A percentile compares a stretch with the other conserved stretches of the same genome.
phyloP scores from a whole-genome alignment of 768 basidiomycete genomes.

The Plicaturopsis crispa region DNA sequence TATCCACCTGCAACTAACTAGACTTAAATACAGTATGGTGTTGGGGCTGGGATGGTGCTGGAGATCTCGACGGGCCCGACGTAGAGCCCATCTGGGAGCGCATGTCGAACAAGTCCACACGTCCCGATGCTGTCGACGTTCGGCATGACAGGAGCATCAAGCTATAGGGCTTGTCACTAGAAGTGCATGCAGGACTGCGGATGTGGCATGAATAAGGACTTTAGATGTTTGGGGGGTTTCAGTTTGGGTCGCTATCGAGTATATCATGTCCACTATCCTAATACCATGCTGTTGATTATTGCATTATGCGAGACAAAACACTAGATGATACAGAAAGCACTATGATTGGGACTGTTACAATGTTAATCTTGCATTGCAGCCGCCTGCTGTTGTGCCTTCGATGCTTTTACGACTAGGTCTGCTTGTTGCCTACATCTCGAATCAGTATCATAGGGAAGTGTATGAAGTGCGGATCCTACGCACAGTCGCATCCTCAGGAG shows the following conservation, averaged over 20 bases:
- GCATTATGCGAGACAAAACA: too few species aligned
- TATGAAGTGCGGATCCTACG: conserved; percentile 21
- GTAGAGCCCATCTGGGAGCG: conserved; percentile 97
- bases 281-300: too few species aligned
- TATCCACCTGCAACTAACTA: not conserved
- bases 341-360: too few species aligned
- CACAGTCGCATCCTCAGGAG: conserved; percentile 81
- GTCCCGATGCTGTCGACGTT: conserved; percentile 52
- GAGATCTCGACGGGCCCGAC: conserved; percentile 95
- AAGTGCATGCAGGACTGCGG: too few species aligned
- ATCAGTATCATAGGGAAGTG: not conserved
- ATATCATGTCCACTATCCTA: too few species aligned
- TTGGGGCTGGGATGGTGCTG: conserved; percentile 99
- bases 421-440: conserved; percentile 58
- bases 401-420: conserved; percentile 64
- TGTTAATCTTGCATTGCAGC: too few species aligned
- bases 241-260: too few species aligned
- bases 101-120: conserved; percentile 61
- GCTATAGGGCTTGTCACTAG: too few species aligned
- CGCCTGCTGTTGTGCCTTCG: conserved; percentile 32
- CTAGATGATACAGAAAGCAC: too few species aligned
- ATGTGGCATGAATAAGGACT: too few species aligned
- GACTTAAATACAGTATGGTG: conserved; percentile 73
- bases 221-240: too few species aligned
- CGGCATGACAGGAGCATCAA: conserved; percentile 51